Conservation (phyloP, 208 protist species). For the Trypanosoma boissoni region DNA sequence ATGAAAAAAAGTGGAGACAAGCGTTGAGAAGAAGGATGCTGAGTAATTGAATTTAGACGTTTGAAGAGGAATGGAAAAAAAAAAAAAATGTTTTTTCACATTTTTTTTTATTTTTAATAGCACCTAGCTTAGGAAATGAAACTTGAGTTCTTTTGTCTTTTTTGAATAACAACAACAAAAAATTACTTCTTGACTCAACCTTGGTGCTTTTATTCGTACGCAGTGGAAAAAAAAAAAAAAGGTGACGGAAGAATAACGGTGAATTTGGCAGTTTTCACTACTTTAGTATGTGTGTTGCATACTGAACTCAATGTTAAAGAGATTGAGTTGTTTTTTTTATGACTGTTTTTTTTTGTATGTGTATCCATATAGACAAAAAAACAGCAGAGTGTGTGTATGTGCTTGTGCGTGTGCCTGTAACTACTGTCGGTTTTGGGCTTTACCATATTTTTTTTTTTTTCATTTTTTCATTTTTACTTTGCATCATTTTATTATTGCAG, state of each 20-base stretch:
- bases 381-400: background rate
- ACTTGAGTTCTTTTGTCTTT: too few species aligned
- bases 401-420: background rate
- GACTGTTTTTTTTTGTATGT: background rate
- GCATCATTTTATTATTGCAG: too few species aligned
- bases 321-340: background rate
- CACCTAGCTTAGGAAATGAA: too few species aligned
- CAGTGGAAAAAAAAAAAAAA: constrained; percentile 1
- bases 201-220: background rate
- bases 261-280: constrained; percentile 1
- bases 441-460: constrained; percentile 7
- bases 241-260: background rate
- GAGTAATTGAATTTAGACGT: constrained; percentile 3
- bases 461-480: constrained; percentile 13
- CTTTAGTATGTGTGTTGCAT: background rate
- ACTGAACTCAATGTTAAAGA: background rate
- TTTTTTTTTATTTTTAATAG: too few species aligned
- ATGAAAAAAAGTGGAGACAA: too few species aligned
- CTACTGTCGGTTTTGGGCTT: background rate
- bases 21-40: too few species aligned
- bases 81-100: too few species aligned
- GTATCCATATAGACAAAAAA: background rate
- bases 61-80: background rate
- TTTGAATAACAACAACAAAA: too few species aligned
- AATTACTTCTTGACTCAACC: constrained; percentile 1